Conservation (phyloP, 345 rosid genomes). For the sweet orange (Citrus sinensis) region DNA sequence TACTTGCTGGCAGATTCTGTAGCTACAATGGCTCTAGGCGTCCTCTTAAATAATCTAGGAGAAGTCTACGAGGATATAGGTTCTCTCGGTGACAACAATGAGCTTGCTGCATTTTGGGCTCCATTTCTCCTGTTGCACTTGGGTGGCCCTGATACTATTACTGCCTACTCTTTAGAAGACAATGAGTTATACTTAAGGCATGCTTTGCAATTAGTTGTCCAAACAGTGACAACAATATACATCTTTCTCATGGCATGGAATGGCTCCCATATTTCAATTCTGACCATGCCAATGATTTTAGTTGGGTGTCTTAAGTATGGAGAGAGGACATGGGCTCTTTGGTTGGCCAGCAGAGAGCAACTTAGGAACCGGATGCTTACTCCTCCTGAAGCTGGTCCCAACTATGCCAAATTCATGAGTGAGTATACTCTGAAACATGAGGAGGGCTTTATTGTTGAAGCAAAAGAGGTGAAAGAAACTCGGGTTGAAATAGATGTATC, state of each 20-base stretch:
- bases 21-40: constrained; percentile 5
- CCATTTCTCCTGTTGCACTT: constrained; percentile 12
- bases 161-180: constrained; percentile 19
- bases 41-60: constrained; percentile 3
- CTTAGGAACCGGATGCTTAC: constrained; percentile 15
- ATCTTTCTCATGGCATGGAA: constrained; percentile 4
- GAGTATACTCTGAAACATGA: neutral
- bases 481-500: neutral
- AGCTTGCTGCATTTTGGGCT: constrained; percentile 11
- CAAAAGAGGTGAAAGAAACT: neutral
- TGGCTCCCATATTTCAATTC: constrained; percentile 4
- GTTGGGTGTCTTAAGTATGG: constrained; percentile 19
- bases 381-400: constrained; percentile 10
- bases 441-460: neutral
- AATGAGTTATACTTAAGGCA: constrained; percentile 12
- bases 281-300: constrained; percentile 19
- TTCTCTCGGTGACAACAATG: neutral
- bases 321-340: constrained; percentile 17
- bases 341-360: constrained; percentile 18
- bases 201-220: neutral
- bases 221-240: neutral
- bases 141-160: constrained; percentile 15
- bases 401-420: constrained; percentile 1
- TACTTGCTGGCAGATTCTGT: constrained; percentile 14
- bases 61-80: neutral